Base-by-base conservation (phyloP, 305 asterid species). In the Stenogyne calaminthoides region DNA sequence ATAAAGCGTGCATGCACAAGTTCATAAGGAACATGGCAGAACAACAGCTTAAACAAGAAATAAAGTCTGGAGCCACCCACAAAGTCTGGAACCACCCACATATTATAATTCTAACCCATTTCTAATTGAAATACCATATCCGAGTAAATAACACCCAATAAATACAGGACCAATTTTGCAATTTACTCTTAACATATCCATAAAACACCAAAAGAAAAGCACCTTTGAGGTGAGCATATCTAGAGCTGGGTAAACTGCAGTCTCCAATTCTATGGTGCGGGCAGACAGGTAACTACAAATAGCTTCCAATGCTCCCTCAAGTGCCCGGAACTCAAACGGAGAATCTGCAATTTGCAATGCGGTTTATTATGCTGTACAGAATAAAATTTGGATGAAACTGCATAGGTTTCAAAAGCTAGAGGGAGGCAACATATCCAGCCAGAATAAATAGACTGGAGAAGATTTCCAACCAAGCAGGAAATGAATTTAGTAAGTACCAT, bases 161-260 rank as follows among this genome's bases (percentile, higher is more conserved):
- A 32, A 32, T 2, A 25, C 7, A 2, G 36, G 6, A 32, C 36
- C 36, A 32, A 32, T 32, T 0, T 32, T 32, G 36, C 36, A 32
- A 32, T 32, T 27, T 1, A 32, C 7, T 4, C 11, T 32, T 40
- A 61, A 61, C 40, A 27, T 18, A 51, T 37, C 27, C 27, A 18
- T 15, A 27, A 49, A 55, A 60, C 39, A 52, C 67, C 10, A 58
- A 56, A 36, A 56, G 54, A 64, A 55, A 47, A 58, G 39, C 69
- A 93, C 98, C 97, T 93, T 93, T 9, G 97, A 89, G 6, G 97
- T 91, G 59, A 93, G 97, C 92, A 84, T 83, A 79, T 93, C 98
- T 67, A 93, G 78, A 80, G 96, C 96, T 58, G 97, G 98, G 75
- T 93, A 93, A 42, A 89, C 96, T 77, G 90, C 97, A 78, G 86